Conservation (phyloP, 2,329 filamentous ascomycete species). For the Trichoderma harzianum region DNA sequence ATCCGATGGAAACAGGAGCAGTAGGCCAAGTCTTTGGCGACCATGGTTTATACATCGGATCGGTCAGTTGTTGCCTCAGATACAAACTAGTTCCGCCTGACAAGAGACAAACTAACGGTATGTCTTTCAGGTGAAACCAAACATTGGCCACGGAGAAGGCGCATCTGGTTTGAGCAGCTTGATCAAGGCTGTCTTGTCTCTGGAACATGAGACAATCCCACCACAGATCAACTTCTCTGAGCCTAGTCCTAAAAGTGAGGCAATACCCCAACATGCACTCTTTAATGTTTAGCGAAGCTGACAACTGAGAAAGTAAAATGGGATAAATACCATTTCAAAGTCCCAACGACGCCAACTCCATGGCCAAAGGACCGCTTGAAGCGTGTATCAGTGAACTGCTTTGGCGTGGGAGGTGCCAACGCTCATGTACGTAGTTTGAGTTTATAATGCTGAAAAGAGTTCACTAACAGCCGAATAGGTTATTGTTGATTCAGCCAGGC, state of each 20-base stretch:
- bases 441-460: not conserved
- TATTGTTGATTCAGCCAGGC: not conserved
- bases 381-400: constrained; percentile 32
- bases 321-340: constrained; percentile 26
- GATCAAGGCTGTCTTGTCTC: constrained; percentile 41
- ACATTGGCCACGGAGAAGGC: constrained; percentile 44
- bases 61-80: constrained; percentile 20
- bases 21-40: constrained; percentile 31
- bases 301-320: not conserved
- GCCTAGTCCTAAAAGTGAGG: constrained; percentile 36
- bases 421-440: constrained; percentile 27
- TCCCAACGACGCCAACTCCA: constrained; percentile 29
- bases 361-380: constrained; percentile 34
- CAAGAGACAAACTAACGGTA: not conserved
- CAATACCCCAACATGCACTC: constrained; percentile 14
- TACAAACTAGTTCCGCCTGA: constrained; percentile 23
- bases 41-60: constrained; percentile 29
- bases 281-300: not conserved
- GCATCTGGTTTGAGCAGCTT: constrained; percentile 41
- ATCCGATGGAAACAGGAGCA: constrained; percentile 35
- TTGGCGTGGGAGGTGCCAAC: constrained; percentile 37
- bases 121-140: constrained; percentile 32
- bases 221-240: constrained; percentile 37
- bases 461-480: not conserved
- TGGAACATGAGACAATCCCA: constrained; percentile 40